Evolutionary conservation across 2,329 filamentous ascomycete species (phyloP).

Genomic region (Colletotrichum navitas): DNA sequence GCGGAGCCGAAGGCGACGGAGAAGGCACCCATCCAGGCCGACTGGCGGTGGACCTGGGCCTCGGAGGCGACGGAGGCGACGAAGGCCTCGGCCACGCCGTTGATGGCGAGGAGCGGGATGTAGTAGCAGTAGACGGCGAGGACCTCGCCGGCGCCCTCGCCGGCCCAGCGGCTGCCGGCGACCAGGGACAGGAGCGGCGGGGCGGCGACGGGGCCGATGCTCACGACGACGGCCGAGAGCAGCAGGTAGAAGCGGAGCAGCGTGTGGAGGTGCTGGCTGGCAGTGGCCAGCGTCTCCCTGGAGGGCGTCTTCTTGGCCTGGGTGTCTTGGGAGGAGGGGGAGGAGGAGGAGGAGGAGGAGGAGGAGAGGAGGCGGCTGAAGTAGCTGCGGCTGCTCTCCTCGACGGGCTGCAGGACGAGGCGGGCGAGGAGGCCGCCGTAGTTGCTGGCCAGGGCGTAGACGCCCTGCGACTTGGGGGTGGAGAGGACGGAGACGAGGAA

Average conservation of each 20-base stretch:
- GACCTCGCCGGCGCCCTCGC: constrained; percentile 78
- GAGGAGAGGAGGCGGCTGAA: constrained; percentile 80
- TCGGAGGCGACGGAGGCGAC: constrained; percentile 87
- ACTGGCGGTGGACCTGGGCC: constrained; percentile 80
- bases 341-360: constrained; percentile 53
- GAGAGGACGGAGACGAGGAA: constrained; percentile 86
- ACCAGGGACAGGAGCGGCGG: constrained; percentile 80
- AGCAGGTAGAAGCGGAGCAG: constrained; percentile 82
- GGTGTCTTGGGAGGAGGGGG: constrained; percentile 59
- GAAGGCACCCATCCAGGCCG: constrained; percentile 86
- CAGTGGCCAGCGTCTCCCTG: constrained; percentile 53
- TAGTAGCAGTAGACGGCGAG: constrained; percentile 90
- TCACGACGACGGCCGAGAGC: constrained; percentile 75
- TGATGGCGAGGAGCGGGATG: constrained; percentile 90
- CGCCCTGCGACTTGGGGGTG: constrained; percentile 83
- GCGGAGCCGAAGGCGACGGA: constrained; percentile 80
- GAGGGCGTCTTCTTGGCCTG: constrained; percentile 44
- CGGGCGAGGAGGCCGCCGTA: constrained; percentile 91
- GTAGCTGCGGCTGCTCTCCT: constrained; percentile 91
- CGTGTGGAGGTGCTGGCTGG: constrained; percentile 66
- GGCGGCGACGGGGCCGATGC: constrained; percentile 81
- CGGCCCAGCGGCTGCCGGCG: constrained; percentile 82
- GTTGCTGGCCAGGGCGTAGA: constrained; percentile 93
- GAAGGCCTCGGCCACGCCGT: constrained; percentile 93
- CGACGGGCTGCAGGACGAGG: constrained; percentile 92